Conservation (phyloP, 495 filamentous ascomycete genomes). For the Penicilliopsis zonata region DNA sequence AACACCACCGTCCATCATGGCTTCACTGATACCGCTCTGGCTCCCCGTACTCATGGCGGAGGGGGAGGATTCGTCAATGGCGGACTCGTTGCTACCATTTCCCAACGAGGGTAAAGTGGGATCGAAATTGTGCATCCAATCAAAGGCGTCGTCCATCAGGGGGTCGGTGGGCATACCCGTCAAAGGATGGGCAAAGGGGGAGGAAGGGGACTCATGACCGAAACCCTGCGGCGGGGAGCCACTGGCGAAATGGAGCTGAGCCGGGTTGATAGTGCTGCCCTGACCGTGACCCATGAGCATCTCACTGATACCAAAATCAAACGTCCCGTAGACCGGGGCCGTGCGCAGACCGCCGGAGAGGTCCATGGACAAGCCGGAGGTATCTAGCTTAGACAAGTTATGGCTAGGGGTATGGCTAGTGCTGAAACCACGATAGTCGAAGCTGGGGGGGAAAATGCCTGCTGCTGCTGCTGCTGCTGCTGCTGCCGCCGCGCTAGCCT, state of each 20-base stretch:
- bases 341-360: conserved; percentile 59
- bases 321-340: conserved; percentile 60
- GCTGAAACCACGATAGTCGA: conserved; percentile 62
- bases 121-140: conserved; percentile 81
- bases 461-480: too few relatives aligned
- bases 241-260: conserved; percentile 86
- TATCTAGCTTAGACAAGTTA: conserved; percentile 75
- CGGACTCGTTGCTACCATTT: conserved; percentile 58
- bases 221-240: conserved; percentile 70
- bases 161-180: conserved; percentile 41
- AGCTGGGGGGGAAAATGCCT: conserved; percentile 47
- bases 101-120: conserved; percentile 61
- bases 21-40: conserved; percentile 83
- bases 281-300: conserved; percentile 69
- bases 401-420: conserved; percentile 41
- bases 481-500: too few relatives aligned
- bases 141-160: conserved; percentile 68
- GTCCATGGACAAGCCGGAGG: conserved; percentile 53
- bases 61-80: conserved; percentile 84
- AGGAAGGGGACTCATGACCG: conserved; percentile 55
- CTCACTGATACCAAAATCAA: conserved; percentile 62
- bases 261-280: conserved; percentile 82
- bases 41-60: conserved; percentile 89
- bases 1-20: conserved; percentile 84
- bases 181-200: conserved; percentile 59